phyloP scores from a whole-genome alignment of 306 rosid genomes.

The Quercus bicolor region DNA sequence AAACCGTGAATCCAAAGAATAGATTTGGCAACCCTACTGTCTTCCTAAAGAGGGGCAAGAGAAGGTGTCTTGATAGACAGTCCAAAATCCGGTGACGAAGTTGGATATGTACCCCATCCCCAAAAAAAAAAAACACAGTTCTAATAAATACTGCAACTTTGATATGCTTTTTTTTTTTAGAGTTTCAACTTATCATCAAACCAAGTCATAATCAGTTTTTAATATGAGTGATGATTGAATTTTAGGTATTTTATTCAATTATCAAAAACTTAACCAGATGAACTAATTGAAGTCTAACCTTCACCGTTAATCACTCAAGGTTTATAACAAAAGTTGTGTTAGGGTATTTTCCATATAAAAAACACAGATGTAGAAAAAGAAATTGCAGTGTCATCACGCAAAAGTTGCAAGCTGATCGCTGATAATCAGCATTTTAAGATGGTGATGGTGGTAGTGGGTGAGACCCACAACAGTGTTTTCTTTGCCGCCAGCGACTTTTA shows the following conservation, averaged over 20 bases:
- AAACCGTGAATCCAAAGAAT: neutral
- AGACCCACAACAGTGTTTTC: neutral
- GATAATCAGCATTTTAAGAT: neutral
- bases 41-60: neutral
- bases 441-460: neutral
- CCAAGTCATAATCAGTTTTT: accelerated
- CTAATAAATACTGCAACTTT: too few relatives aligned
- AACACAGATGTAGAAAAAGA: neutral
- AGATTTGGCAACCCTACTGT: neutral
- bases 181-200: accelerated
- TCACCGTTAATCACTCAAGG: accelerated
- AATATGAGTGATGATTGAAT: accelerated
- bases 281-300: accelerated
- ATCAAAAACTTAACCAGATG: accelerated
- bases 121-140: neutral
- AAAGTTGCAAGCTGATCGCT: neutral
- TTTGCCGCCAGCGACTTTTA: neutral
- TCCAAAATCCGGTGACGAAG: neutral
- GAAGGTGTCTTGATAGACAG: neutral
- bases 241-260: too few relatives aligned
- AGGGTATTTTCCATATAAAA: too few relatives aligned
- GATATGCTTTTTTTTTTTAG: accelerated
- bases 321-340: too few relatives aligned
- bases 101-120: neutral
- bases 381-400: neutral